A percentile compares a stretch with the other conserved stretches of the same genome.
phyloP scores from a whole-genome alignment of 83 land plant species.

The Picea abies region DNA sequence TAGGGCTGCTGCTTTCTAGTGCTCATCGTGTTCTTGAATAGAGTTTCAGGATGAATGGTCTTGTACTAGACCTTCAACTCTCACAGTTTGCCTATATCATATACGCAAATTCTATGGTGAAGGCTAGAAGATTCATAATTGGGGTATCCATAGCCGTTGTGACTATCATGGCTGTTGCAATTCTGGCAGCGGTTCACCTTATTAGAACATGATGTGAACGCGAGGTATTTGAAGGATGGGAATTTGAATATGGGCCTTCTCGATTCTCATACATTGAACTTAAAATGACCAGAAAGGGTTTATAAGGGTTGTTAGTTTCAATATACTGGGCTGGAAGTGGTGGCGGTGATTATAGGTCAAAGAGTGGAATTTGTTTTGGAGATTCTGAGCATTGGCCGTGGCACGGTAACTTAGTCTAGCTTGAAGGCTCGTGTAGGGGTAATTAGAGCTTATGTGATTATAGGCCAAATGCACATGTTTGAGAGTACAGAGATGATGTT shows the following conservation, averaged over 20 bases:
- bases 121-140: neutral
- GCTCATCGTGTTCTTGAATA: conserved; percentile 48
- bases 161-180: neutral
- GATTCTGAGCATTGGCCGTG: conserved; percentile 43
- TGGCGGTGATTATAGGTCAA: too few species aligned
- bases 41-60: conserved; percentile 44
- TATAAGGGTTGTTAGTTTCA: conserved; percentile 28
- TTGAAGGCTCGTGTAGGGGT: conserved; percentile 43
- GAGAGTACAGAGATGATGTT: neutral
- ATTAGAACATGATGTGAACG: neutral
- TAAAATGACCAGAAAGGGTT: conserved; percentile 35
- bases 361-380: conserved; percentile 43
- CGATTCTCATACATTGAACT: conserved; percentile 44
- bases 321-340: conserved; percentile 24
- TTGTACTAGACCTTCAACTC: conserved; percentile 12
- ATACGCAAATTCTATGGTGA: too few species aligned
- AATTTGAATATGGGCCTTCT: conserved; percentile 37
- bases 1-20: conserved; percentile 19
- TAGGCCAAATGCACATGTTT: conserved; percentile 30
- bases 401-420: conserved; percentile 41
- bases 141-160: neutral
- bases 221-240: conserved; percentile 43
- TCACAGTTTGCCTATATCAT: conserved; percentile 3
- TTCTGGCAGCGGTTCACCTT: neutral
- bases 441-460: conserved; percentile 36